These are phyloP conservation scores for Pochonia chlamydosporia DNA, from an alignment of 2,329 filamentous ascomycete species.

Conservation along the genomic window DNA sequence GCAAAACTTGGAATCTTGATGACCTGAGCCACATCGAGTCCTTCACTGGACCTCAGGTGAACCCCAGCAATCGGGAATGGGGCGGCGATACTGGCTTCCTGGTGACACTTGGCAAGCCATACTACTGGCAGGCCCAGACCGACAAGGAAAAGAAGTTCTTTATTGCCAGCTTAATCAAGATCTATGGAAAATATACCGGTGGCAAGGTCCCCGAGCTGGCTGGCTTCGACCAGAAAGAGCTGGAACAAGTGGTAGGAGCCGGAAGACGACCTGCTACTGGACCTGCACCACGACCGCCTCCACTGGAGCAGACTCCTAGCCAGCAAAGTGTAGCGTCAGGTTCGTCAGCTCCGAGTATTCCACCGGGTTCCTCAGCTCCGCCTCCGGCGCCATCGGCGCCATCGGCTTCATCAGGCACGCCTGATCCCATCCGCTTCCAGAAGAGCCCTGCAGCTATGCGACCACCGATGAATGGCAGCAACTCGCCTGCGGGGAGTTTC, in stretches of 20 bases:
- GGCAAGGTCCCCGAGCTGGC: conserved; percentile 72
- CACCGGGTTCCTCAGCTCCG: conserved; percentile 9
- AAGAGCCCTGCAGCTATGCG: conserved; percentile 22
- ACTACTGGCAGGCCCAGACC: conserved; percentile 93
- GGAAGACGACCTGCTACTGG: conserved; percentile 32
- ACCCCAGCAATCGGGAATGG: conserved; percentile 63
- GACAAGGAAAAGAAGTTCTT: conserved; percentile 99
- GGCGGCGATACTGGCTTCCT: conserved; percentile 79
- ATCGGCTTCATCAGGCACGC: conserved; percentile 12
- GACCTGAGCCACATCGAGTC: conserved; percentile 81
- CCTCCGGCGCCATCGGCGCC: conserved; percentile 13
- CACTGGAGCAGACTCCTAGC: conserved; percentile 18
- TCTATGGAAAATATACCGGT: conserved; percentile 92
- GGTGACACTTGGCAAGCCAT: conserved; percentile 86
- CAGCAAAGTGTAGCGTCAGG: conserved; percentile 15
- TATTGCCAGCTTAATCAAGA: conserved; percentile 91
- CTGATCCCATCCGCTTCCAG: conserved; percentile 22
- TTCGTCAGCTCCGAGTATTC: conserved; percentile 9
- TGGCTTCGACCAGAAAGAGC: conserved; percentile 77
- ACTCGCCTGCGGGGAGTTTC: conserved; percentile 46
- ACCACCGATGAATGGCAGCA: conserved; percentile 32
- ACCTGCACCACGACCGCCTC: conserved; percentile 17
- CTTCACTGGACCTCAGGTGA: conserved; percentile 58
- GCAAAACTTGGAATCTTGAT: conserved; percentile 96
- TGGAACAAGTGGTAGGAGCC: conserved; percentile 66